Evolutionary conservation across 805 yeast species (phyloP), one percentile per base, ranked within the genome.

Genomic region (Kodamaea hsintzibuensis): DNA sequence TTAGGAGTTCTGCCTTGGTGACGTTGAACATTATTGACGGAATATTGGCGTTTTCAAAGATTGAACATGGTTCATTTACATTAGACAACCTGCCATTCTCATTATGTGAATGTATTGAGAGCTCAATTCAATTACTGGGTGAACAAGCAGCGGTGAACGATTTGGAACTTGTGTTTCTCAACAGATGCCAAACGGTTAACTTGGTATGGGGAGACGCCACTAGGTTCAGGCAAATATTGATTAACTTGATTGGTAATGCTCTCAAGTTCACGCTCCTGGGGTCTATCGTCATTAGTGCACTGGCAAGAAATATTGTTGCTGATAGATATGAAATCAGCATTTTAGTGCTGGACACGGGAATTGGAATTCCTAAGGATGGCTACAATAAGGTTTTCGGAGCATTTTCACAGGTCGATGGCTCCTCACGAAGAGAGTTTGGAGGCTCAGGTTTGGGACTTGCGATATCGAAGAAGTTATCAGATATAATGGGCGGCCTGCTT

Each of bases 341-440:
- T 3, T 58, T 67, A 1, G 82, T 81, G 13, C 65, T 71, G 35
- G 85, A 81, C 57, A 77, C 84, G 0, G 85, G 85, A 7, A 81
- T 81, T 48, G 85, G 85, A 1, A 81, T 82, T 33, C 81, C 82
- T 2, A 66, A 67, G 37, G 72, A 66, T 45, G 71, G 81, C 4
- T 62, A 72, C n/a, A 63, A 67, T 42, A 79, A 77, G 62, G 77
- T 81, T 3, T 81, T 81, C 61, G 76, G 80, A 5, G 82, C 82
- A 3, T 81, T 81, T 57, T 75, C 80, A 42, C 85, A 81, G 64
- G 83, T 79, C n/a, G 85, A 81, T 60, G 82, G 82, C 2, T 77
- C 82, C 8, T 73, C 83, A 1, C 67, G 80, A 53, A 62, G 85
- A 55, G 76, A 69, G 9, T 77, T 73, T 65, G 85, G 85, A 2